phyloP scores from a whole-genome alignment of 2,329 filamentous ascomycete genomes.

The Ceratocystis cacaofunesta region DNA sequence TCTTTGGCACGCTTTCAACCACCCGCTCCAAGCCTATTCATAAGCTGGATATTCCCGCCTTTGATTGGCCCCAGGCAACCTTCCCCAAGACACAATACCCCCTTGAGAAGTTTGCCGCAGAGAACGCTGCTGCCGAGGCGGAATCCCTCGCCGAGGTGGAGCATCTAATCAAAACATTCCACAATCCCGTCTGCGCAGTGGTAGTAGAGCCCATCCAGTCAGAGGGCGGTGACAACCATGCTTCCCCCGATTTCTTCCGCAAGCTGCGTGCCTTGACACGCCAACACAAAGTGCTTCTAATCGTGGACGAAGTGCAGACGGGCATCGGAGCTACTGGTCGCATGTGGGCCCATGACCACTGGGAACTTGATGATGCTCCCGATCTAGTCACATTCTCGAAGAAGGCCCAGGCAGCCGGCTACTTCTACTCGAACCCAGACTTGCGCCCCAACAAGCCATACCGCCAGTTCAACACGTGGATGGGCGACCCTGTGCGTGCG shows the following conservation, averaged over 20 bases:
- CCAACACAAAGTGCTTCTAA: slow-evolving; percentile 55
- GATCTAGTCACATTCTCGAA: slow-evolving; percentile 85
- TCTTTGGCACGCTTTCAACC: slow-evolving; percentile 64
- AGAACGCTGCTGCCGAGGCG: slow-evolving; percentile 57
- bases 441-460: slow-evolving; percentile 69
- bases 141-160: slow-evolving; percentile 61
- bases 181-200: slow-evolving; percentile 57
- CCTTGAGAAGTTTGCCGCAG: slow-evolving; percentile 50
- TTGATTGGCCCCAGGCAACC: slow-evolving; percentile 72
- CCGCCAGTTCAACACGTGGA: slow-evolving; percentile 80
- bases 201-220: slow-evolving; percentile 71
- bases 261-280: slow-evolving; percentile 58
- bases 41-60: slow-evolving; percentile 77
- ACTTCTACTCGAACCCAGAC: slow-evolving; percentile 63
- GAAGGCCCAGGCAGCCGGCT: slow-evolving; percentile 74
- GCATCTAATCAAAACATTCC: slow-evolving; percentile 49
- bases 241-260: slow-evolving; percentile 62
- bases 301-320: slow-evolving; percentile 75
- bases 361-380: slow-evolving; percentile 54
- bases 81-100: slow-evolving; percentile 70
- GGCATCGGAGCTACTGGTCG: slow-evolving; percentile 73
- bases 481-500: slow-evolving; percentile 65
- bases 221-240: slow-evolving; percentile 74
- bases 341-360: slow-evolving; percentile 81
- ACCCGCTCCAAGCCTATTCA: slow-evolving; percentile 73